Conservation (phyloP, 768 basidiomycete genomes). For the Boletus tomentosulus region DNA sequence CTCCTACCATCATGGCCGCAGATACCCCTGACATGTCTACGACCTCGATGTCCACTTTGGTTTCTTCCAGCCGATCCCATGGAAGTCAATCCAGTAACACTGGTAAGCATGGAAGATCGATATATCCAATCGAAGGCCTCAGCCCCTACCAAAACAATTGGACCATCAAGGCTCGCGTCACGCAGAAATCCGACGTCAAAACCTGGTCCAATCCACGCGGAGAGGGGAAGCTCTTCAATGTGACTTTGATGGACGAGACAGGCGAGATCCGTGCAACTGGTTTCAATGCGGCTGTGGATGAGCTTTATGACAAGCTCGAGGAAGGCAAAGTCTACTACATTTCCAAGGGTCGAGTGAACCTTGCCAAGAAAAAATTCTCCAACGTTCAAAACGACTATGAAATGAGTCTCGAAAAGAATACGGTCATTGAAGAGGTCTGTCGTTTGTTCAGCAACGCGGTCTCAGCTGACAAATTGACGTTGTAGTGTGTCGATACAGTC, state of each 20-base stretch:
- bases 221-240: conserved; percentile 92
- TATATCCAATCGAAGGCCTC: conserved; percentile 88
- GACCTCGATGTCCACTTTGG: conserved; percentile 24
- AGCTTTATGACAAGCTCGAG: conserved; percentile 77
- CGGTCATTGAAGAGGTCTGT: conserved; percentile 79
- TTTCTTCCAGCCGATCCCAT: conserved; percentile 17
- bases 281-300: conserved; percentile 84
- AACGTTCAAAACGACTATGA: conserved; percentile 92
- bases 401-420: conserved; percentile 76
- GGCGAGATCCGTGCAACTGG: conserved; percentile 89
- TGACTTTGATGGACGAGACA: conserved; percentile 92
- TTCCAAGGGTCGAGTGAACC: conserved; percentile 85
- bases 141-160: conserved; percentile 98
- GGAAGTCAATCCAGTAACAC: conserved; percentile 10
- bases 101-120: conserved; percentile 23
- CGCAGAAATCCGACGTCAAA: conserved; percentile 82
- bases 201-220: conserved; percentile 87
- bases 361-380: conserved; percentile 96
- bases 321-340: conserved; percentile 93
- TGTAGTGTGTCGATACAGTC: conserved; percentile 75
- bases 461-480: conserved; percentile 4
- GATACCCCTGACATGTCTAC: conserved; percentile 28
- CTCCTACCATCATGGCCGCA: conserved; percentile 21
- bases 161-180: conserved; percentile 95
- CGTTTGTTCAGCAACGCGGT: not conserved